A percentile compares a stretch with the other conserved stretches of the same genome.
phyloP scores from a whole-genome alignment of 2,329 filamentous ascomycete species.

The Epichloe coenophiala region DNA sequence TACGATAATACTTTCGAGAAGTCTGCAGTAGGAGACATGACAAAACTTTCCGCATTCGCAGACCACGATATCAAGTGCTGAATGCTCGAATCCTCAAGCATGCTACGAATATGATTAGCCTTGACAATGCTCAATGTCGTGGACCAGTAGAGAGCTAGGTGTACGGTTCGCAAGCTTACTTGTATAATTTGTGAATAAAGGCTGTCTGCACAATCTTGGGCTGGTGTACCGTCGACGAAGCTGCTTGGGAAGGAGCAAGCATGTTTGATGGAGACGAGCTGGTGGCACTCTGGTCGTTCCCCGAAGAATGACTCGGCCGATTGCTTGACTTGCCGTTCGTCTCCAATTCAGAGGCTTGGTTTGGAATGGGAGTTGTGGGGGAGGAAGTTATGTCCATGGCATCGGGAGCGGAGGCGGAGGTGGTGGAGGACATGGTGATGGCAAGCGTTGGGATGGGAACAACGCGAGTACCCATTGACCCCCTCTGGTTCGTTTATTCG shows the following conservation, averaged over 20 bases:
- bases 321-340: conserved; percentile 22
- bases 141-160: not conserved
- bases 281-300: conserved; percentile 22
- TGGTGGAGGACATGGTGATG: conserved; percentile 45
- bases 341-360: conserved; percentile 30
- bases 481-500: not conserved
- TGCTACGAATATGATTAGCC: conserved; percentile 39
- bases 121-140: not conserved
- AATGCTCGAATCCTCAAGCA: conserved; percentile 89
- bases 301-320: conserved; percentile 23
- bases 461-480: conserved; percentile 30
- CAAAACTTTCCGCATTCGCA: conserved; percentile 84
- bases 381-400: conserved; percentile 50
- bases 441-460: conserved; percentile 43
- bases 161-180: conserved; percentile 42
- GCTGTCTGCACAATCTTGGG: conserved; percentile 97
- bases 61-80: conserved; percentile 97
- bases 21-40: conserved; percentile 94
- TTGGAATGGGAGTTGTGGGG: conserved; percentile 27
- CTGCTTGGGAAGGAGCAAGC: conserved; percentile 35
- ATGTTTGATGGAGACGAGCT: conserved; percentile 25
- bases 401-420: conserved; percentile 43
- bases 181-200: conserved; percentile 98
- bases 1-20: conserved; percentile 98
- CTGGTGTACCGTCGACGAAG: conserved; percentile 68